These are phyloP conservation scores for Punctularia strigosozonata DNA, from an alignment of 768 basidiomycete genomes.

Conservation along the genomic window DNA sequence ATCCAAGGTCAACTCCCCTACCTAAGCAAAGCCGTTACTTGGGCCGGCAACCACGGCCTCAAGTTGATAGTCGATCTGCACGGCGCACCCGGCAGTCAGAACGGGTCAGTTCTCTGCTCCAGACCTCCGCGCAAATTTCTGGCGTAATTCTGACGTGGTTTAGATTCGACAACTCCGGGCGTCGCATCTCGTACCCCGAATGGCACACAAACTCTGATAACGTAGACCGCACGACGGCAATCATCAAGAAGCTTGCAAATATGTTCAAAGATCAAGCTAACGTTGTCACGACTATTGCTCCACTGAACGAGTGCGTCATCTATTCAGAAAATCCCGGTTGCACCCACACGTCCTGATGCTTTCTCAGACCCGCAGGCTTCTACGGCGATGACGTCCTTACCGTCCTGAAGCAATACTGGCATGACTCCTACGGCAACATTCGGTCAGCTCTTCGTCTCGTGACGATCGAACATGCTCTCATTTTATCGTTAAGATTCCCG, in stretches of 20 bases:
- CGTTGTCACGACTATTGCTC: slow-evolving; percentile 58
- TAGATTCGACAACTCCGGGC: slow-evolving; percentile 79
- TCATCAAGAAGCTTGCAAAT: slow-evolving; percentile 50
- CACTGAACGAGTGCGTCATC: slow-evolving; percentile 58
- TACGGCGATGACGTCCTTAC: slow-evolving; percentile 38
- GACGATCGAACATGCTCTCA: slow-evolving; percentile 12
- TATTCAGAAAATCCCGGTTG: no score
- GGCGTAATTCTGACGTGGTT: neutral
- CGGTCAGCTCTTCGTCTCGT: slow-evolving; percentile 27
- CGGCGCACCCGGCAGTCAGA: slow-evolving; percentile 76
- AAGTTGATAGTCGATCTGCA: slow-evolving; percentile 68
- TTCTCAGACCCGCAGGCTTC: slow-evolving; percentile 60
- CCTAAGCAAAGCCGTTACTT: slow-evolving; percentile 50
- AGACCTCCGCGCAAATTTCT: neutral
- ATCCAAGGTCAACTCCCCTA: slow-evolving; percentile 68
- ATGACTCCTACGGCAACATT: slow-evolving; percentile 63
- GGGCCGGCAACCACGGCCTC: slow-evolving; percentile 59
- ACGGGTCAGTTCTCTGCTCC: slow-evolving; percentile 39
- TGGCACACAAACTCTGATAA: slow-evolving; percentile 64
- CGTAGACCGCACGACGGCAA: slow-evolving; percentile 50
- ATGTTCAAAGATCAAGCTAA: slow-evolving; percentile 41
- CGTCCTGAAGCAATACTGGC: slow-evolving; percentile 51
- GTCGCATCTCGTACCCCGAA: slow-evolving; percentile 40
- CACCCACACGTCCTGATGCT: no score
- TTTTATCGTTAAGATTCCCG: slow-evolving; percentile 28